Base-by-base conservation (phyloP, 257 asterid genomes). In the Gardenia jasminoides region DNA sequence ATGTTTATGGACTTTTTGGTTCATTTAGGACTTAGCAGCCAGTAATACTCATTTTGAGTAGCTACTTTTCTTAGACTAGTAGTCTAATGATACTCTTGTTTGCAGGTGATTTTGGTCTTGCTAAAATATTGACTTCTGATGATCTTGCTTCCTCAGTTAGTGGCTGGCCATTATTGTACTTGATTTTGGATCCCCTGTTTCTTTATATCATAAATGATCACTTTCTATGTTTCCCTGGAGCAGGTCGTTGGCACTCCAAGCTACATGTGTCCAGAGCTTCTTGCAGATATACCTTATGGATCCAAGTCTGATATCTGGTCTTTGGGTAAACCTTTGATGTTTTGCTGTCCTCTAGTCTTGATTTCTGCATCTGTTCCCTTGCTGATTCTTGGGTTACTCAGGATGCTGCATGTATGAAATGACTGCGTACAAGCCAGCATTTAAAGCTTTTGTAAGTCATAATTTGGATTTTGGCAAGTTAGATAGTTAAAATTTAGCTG, bases 211-310 rank as follows among this genome's bases (percentile, higher is more conserved):
- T 11, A 19, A 12, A n/a, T 16, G 31, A 72, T 72, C 11, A 75
- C 10, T 68, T 58, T n/a, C 13, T 72, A 30, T 56, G 36, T 74
- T 31, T 52, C 28, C 74, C 54, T 61, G 36, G 46, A 88, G 83
- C 91, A 93, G 99, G 97, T 96, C 6, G 99, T 96, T 87, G 99
- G 99, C 61, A 96, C 99, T 52, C 99, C 99, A 28, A 96, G 96
- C 87, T 96, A 96, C 88, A 96, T 96, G 99, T 93, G 99, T 87
- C 99, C 98, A 0, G 98, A 96, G 91, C 99, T 96, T 86, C 99
- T 96, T 74, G 99, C 98, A 11, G 99, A 96, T 84, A 92, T 96
- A 90, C 99, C 99, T 39, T 96, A 96, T 68, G 99, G 99, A 77
- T 93, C 93, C 75, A 96, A 96, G 83, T 96, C 99, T 6, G 98